A percentile compares a stretch with the other conserved stretches of the same genome.
phyloP scores from a whole-genome alignment of 805 yeast genomes.

The Starmera amethionina region DNA sequence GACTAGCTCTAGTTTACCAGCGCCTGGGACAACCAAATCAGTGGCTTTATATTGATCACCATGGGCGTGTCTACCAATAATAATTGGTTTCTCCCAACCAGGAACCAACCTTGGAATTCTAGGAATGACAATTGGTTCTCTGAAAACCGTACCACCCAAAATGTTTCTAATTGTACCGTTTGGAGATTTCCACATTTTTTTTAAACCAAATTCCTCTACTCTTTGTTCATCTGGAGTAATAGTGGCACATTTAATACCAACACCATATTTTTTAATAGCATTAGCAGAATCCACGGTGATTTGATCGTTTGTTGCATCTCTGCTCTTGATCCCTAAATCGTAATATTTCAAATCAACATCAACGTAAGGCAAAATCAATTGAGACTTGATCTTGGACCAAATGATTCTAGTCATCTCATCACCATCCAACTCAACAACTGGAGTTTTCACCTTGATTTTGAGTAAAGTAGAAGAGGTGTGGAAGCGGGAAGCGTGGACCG shows the following conservation, averaged over 20 bases:
- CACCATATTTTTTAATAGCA: conserved; percentile 66
- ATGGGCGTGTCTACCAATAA: conserved; percentile 79
- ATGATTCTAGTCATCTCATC: conserved; percentile 84
- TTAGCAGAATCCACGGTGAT: conserved; percentile 72
- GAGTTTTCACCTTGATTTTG: conserved; percentile 62
- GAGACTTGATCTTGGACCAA: conserved; percentile 65
- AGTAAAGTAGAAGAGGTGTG: conserved; percentile 21
- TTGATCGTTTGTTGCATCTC: conserved; percentile 66
- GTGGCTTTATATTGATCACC: conserved; percentile 83
- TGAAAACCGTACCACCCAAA: conserved; percentile 73
- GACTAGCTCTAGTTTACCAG: conserved; percentile 57
- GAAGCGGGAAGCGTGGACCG: conserved; percentile 12
- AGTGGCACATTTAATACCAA: conserved; percentile 79
- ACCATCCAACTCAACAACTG: conserved; percentile 74
- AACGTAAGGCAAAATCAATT: conserved; percentile 57
- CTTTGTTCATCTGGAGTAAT: conserved; percentile 79
- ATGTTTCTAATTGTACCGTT: conserved; percentile 80
- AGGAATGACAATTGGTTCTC: conserved; percentile 76
- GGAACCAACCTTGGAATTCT: conserved; percentile 71
- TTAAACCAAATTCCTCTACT: conserved; percentile 62
- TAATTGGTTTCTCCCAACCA: conserved; percentile 74
- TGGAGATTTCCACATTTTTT: conserved; percentile 81
- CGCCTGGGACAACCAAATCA: conserved; percentile 55
- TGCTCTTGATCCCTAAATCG: conserved; percentile 56
- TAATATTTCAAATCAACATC: conserved; percentile 70